Base-by-base conservation (phyloP, 177 flowering plant genomes). In the Tripterygium wilfordii region DNA sequence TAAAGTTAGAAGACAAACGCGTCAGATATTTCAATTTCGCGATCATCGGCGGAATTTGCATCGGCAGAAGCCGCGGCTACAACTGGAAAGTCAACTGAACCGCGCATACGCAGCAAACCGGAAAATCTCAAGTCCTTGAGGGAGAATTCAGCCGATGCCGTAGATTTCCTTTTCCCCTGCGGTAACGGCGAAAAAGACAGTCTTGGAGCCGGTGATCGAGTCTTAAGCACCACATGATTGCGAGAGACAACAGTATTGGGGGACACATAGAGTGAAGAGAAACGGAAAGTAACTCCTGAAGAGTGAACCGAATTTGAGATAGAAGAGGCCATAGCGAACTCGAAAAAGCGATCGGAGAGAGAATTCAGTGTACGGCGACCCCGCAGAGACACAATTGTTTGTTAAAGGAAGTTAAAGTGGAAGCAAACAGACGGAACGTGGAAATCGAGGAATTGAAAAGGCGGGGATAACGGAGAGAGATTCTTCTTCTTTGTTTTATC, bases 61-160 rank as follows among this genome's bases (percentile, higher is more conserved):
- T 63, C 79, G 1, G 80, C 78, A 8, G 74, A 72, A 8, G 75
- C 64, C 1, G 80, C 71, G 2, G 60, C 42, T 9, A 55, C 65
- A 20, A 53, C 65, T 3, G 64, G 62, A 45, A 43, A 25, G 5
- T 58, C 57, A 8, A 49, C 57, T 10, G 48, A 15, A 10, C 44
- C 26, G 19, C 52, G 58, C 31, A n/a, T n/a, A n/a, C 58, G 49
- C 55, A 7, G 56, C 40, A 48, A 49, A 17, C 56, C 51, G 8
- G 51, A 50, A 54, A 54, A 33, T 10, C 40, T 42, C 45, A 46
- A 55, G n/a, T 27, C 21, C 51, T 49, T 56, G 24, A 48, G 22
- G 3, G 66, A 45, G 21, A 55, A 36, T 5, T 48, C 59, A 29
- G 26, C 35, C 14, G 42, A 20, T n/a, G 33, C 26, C 8, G 15